Percentiles rank a stretch among this genome's conserved stretches.
Evolutionary conservation across 331 rosid genomes (phyloP).

Genomic region (Pyracantha coccinea): DNA sequence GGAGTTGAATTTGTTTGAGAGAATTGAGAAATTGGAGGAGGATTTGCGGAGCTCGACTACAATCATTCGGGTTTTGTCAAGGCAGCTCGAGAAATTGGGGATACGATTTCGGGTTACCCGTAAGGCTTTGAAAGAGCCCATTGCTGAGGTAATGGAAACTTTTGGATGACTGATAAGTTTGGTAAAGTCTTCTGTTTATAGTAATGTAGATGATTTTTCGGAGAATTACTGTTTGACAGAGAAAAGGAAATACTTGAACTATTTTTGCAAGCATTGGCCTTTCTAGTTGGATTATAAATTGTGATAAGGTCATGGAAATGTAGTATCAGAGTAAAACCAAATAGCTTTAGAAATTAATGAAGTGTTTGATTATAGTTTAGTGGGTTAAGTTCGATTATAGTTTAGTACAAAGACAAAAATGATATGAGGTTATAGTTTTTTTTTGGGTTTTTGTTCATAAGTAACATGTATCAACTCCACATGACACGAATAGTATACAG

Average conservation of each 20-base stretch:
- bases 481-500: not conserved
- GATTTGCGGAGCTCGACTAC: constrained; percentile 54
- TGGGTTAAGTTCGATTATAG: not conserved
- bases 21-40: constrained; percentile 77
- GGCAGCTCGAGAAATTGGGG: constrained; percentile 91
- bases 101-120: constrained; percentile 64
- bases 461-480: not conserved
- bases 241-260: not conserved
- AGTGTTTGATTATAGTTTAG: not conserved
- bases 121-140: constrained; percentile 60
- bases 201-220: not conserved
- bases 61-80: constrained; percentile 53
- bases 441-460: not conserved
- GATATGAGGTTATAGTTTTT: not conserved
- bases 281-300: not conserved
- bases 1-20: constrained; percentile 60
- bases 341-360: not conserved
- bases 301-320: too few species aligned
- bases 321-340: too few species aligned
- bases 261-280: not conserved
- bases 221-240: not conserved
- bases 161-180: not conserved
- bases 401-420: not conserved
- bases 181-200: not conserved
- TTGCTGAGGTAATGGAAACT: constrained; percentile 50